A percentile compares a stretch with the other conserved stretches of the same genome.
Conservation (phyloP, 75 land plant genomes). For the Cupressus sempervirens region DNA sequence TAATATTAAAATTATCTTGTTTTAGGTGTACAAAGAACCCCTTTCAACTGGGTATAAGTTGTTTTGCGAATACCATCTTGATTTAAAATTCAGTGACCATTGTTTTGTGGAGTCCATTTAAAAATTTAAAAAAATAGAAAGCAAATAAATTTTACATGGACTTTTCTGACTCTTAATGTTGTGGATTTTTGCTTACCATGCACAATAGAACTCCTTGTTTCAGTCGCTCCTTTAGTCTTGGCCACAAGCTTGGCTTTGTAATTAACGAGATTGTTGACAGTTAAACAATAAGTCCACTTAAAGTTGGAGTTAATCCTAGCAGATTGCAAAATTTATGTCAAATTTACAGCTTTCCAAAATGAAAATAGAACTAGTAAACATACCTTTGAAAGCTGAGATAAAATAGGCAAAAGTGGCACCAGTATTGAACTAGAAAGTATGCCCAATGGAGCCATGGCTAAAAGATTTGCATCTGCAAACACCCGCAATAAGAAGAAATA, state of each 20-base stretch:
- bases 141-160: background rate
- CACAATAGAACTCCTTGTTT: slow-evolving; percentile 25
- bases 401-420: slow-evolving; percentile 37
- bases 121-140: background rate
- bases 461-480: slow-evolving; percentile 40
- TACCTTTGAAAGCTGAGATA: slow-evolving; percentile 35
- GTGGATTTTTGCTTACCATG: slow-evolving; percentile 14
- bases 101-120: background rate
- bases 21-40: background rate
- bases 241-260: slow-evolving; percentile 24
- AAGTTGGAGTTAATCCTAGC: background rate
- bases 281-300: background rate
- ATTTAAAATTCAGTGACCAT: background rate
- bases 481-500: background rate
- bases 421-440: slow-evolving; percentile 40
- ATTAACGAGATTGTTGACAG: background rate
- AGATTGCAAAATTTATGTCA: background rate
- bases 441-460: slow-evolving; percentile 54
- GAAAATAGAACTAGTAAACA: background rate
- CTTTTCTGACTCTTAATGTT: background rate
- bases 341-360: background rate
- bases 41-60: background rate
- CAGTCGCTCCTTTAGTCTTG: slow-evolving; percentile 22
- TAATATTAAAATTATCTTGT: background rate
- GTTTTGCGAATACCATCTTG: background rate